Conservation (phyloP, 805 yeast species). For the Myxozyma vanderwaltii region DNA sequence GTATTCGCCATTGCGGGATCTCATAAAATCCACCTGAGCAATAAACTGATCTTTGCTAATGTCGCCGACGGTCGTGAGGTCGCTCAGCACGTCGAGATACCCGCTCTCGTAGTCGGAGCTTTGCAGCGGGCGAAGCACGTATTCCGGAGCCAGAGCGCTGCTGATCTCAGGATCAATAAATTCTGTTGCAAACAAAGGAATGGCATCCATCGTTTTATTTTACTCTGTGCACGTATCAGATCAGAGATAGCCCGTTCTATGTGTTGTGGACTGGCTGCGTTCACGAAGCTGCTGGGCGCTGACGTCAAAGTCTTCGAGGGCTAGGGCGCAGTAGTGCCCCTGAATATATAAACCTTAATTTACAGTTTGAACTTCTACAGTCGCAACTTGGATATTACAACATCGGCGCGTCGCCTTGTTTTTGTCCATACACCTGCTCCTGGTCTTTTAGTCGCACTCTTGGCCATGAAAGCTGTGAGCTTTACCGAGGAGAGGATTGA, state of each 20-base stretch:
- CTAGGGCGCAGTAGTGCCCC: neutral
- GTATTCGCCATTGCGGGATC: constrained; percentile 53
- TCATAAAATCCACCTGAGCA: constrained; percentile 62
- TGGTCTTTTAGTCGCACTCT: neutral
- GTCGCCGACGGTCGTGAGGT: constrained; percentile 81
- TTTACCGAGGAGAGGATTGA: constrained; percentile 15
- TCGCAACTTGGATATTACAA: too few relatives aligned
- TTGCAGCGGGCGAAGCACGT: constrained; percentile 60
- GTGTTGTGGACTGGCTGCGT: neutral
- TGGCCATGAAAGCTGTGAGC: neutral
- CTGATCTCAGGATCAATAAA: constrained; percentile 37
- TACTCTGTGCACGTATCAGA: too few relatives aligned
- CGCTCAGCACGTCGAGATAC: constrained; percentile 62
- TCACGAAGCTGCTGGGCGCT: neutral
- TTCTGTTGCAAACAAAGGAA: constrained; percentile 5
- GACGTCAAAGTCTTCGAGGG: neutral
- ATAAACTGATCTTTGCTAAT: constrained; percentile 56
- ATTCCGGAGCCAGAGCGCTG: constrained; percentile 52
- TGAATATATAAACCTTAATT: neutral
- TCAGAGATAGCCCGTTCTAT: too few relatives aligned
- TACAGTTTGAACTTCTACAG: too few relatives aligned
- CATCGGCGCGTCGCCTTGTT: too few relatives aligned
- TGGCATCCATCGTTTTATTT: neutral
- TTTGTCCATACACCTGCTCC: too few relatives aligned
- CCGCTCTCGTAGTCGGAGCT: constrained; percentile 62